Evolutionary conservation across 129 eudicot genomes (phyloP).

Genomic region (Flaveria linearis): DNA sequence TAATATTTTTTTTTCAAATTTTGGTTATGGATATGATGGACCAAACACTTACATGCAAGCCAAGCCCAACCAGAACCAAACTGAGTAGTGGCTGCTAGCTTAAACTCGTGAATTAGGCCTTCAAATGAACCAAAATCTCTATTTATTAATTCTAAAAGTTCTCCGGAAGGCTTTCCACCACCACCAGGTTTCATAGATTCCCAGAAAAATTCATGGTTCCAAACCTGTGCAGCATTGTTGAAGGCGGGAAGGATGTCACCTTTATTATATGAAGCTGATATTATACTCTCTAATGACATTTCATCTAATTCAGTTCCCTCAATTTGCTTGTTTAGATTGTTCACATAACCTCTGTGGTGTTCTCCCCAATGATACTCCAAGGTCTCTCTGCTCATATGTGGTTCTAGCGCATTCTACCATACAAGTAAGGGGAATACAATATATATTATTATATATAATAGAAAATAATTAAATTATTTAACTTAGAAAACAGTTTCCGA

Average conservation of each 20-base stretch:
- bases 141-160: slow-evolving; percentile 67
- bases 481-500: background rate
- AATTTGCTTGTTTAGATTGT: slow-evolving; percentile 91
- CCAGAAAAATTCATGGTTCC: slow-evolving; percentile 99
- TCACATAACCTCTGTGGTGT: slow-evolving; percentile 87
- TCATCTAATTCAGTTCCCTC: slow-evolving; percentile 80
- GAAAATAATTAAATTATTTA: background rate
- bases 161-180: slow-evolving; percentile 90
- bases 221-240: slow-evolving; percentile 92
- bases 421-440: slow-evolving; percentile 10
- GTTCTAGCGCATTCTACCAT: slow-evolving; percentile 86
- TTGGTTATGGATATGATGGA: background rate
- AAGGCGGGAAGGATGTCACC: slow-evolving; percentile 80
- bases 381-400: slow-evolving; percentile 89
- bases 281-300: slow-evolving; percentile 64
- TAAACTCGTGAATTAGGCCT: slow-evolving; percentile 68
- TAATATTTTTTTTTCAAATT: background rate
- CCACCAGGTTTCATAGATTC: slow-evolving; percentile 98
- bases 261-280: slow-evolving; percentile 71
- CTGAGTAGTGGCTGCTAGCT: slow-evolving; percentile 80
- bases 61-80: slow-evolving; percentile 99
- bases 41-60: slow-evolving; percentile 75
- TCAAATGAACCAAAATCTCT: slow-evolving; percentile 94
- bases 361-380: slow-evolving; percentile 95
- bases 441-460: background rate